These are phyloP conservation scores for Serendipita indica DNA, from an alignment of 768 basidiomycete species.

Conservation along the genomic window DNA sequence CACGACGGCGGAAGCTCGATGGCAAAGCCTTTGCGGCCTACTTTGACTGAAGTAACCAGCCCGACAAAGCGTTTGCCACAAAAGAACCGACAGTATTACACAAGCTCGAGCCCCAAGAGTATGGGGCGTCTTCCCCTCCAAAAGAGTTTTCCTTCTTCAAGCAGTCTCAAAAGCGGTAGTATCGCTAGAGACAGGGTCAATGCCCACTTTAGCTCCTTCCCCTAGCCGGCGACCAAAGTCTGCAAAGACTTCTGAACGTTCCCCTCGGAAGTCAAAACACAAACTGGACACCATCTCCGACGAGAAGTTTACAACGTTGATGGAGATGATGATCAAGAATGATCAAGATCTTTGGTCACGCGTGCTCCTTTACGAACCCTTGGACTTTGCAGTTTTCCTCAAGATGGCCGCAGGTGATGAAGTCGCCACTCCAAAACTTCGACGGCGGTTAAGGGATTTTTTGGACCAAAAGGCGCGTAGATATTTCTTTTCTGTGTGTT, in stretches of 20 bases:
- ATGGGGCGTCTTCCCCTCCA: neutral
- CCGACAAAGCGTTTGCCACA: no score
- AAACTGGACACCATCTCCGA: neutral
- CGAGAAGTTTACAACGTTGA: neutral
- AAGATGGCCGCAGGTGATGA: constrained; percentile 26
- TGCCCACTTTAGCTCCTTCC: neutral
- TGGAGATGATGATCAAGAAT: neutral
- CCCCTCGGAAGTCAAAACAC: neutral
- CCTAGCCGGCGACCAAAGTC: neutral
- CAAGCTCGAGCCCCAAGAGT: neutral
- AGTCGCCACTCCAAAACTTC: constrained; percentile 23
- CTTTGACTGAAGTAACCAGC: no score
- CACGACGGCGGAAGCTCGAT: no score
- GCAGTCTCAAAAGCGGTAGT: no score
- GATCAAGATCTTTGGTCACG: neutral
- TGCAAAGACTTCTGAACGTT: neutral
- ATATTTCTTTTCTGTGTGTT: neutral
- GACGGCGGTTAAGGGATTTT: constrained; percentile 31
- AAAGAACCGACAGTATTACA: no score
- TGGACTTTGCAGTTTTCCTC: constrained; percentile 41
- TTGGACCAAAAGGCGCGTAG: constrained; percentile 39
- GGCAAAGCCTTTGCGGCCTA: no score
- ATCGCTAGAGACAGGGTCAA: no score
- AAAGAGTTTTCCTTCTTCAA: neutral
- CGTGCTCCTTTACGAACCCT: constrained; percentile 30